A percentile compares a stretch with the other conserved stretches of the same genome.
These are phyloP conservation scores for Arabidopsis arenosa DNA, from an alignment of 345 rosid genomes.

Conservation along the genomic window DNA sequence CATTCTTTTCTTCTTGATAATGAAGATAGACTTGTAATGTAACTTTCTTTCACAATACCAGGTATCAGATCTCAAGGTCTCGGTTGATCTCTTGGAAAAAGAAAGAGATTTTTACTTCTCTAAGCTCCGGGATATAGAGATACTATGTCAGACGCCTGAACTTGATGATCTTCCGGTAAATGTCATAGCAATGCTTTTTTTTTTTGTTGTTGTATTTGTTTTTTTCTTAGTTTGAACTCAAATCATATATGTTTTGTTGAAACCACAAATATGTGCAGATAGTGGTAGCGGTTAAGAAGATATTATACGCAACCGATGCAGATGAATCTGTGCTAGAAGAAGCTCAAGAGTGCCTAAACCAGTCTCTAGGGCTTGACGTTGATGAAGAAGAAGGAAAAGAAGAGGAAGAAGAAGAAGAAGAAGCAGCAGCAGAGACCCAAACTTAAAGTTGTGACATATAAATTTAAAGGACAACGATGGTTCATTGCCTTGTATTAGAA, in stretches of 20 bases:
- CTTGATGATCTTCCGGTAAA: slow-evolving; percentile 70
- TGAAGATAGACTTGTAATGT: not conserved
- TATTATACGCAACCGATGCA: slow-evolving; percentile 84
- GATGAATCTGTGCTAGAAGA: slow-evolving; percentile 78
- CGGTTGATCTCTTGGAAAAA: slow-evolving; percentile 78
- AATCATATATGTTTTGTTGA: slow-evolving; percentile 21
- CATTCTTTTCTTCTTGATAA: not conserved
- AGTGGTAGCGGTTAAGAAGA: slow-evolving; percentile 79
- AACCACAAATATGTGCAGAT: slow-evolving; percentile 55
- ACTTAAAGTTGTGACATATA: slow-evolving; percentile 23
- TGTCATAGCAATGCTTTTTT: slow-evolving; percentile 4
- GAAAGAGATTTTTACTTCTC: slow-evolving; percentile 95
- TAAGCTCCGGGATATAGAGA: slow-evolving; percentile 83
- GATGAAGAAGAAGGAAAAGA: slow-evolving; percentile 38
- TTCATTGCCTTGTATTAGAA: slow-evolving; percentile 41
- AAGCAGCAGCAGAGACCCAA: slow-evolving; percentile 20
- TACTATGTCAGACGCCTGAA: slow-evolving; percentile 80
- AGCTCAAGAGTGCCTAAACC: slow-evolving; percentile 72
- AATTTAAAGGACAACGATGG: slow-evolving; percentile 25
- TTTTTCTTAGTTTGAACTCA: not conserved
- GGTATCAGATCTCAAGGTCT: slow-evolving; percentile 77
- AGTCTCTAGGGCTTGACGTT: slow-evolving; percentile 48
- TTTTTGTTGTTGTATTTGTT: not conserved
- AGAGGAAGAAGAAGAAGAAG: not conserved
- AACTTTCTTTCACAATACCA: slow-evolving; percentile 37